A percentile compares a stretch with the other conserved stretches of the same genome.
phyloP scores from a whole-genome alignment of 1,284 basidiomycete genomes.

The Ustilago lituana region DNA sequence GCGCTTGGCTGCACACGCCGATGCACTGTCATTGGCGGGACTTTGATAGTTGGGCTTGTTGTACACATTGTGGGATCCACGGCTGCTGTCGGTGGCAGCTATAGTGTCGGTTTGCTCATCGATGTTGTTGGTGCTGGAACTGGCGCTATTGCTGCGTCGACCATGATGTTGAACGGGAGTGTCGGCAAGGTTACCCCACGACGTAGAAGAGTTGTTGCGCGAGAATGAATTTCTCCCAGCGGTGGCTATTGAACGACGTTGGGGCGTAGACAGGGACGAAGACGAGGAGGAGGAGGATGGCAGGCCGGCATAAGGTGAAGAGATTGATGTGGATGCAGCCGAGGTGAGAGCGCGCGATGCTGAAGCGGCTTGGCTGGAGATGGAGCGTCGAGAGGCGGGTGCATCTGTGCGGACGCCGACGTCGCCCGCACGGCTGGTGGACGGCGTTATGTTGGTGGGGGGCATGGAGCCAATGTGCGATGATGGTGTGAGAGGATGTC shows the following conservation, averaged over 20 bases:
- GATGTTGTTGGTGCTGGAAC: slow-evolving; percentile 1
- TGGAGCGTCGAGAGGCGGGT: slow-evolving; percentile 27
- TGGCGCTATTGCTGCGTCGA: slow-evolving; percentile 12
- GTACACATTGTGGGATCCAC: too few species aligned
- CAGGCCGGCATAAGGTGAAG: slow-evolving; percentile 20
- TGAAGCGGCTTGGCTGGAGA: slow-evolving; percentile 37
- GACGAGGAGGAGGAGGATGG: slow-evolving; percentile 24
- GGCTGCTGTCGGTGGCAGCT: not conserved
- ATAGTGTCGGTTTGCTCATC: not conserved
- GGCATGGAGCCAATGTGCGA: not conserved
- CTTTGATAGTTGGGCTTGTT: too few species aligned
- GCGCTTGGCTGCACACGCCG: not conserved
- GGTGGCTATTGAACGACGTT: slow-evolving; percentile 11
- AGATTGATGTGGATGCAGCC: slow-evolving; percentile 9
- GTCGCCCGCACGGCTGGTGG: slow-evolving; percentile 8
- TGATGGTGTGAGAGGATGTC: too few species aligned
- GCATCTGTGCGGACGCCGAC: not conserved
- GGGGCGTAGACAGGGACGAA: slow-evolving; percentile 5
- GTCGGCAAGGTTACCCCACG: not conserved
- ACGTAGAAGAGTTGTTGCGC: slow-evolving; percentile 5
- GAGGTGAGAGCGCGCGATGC: slow-evolving; percentile 19
- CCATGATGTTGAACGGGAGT: not conserved
- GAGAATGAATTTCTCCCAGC: slow-evolving; percentile 4
- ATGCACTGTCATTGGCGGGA: not conserved
- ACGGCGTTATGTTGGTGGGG: slow-evolving; percentile 8